These are phyloP conservation scores for Colletotrichum agaves DNA, from an alignment of 2,329 filamentous ascomycete genomes.

Conservation along the genomic window DNA sequence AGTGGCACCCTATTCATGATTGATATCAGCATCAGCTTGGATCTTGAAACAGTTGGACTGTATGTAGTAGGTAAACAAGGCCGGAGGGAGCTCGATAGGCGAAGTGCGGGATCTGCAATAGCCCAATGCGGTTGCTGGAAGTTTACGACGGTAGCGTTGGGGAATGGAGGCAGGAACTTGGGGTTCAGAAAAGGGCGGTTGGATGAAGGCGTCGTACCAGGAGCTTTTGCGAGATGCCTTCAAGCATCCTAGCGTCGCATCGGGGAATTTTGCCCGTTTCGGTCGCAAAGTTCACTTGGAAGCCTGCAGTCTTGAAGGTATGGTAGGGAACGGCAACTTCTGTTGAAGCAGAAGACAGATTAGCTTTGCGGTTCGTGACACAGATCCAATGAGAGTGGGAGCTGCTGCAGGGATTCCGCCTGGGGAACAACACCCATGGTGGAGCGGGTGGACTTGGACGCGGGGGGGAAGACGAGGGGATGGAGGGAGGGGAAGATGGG, in stretches of 20 bases:
- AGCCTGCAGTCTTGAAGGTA: conserved; percentile 59
- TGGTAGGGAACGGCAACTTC: conserved; percentile 62
- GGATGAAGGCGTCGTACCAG: conserved; percentile 50
- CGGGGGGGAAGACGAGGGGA: not conserved
- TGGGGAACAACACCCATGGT: not conserved
- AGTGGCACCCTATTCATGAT: conserved; percentile 53
- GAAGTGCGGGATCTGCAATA: not conserved
- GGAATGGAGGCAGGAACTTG: not conserved
- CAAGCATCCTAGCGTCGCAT: conserved; percentile 62
- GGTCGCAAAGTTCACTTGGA: conserved; percentile 60
- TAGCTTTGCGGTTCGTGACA: conserved; percentile 28
- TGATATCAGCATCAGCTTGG: conserved; percentile 6
- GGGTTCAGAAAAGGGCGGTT: conserved; percentile 4
- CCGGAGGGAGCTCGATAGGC: not conserved
- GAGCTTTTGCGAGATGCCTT: conserved; percentile 60
- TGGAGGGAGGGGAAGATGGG: not conserved
- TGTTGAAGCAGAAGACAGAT: conserved; percentile 39
- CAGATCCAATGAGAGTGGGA: conserved; percentile 10
- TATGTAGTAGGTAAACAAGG: not conserved
- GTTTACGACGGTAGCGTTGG: not conserved
- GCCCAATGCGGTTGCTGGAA: not conserved
- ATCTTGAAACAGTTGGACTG: not conserved
- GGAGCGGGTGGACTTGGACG: conserved; percentile 1
- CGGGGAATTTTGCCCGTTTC: conserved; percentile 57
- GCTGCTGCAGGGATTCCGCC: conserved; percentile 11